phyloP scores from a whole-genome alignment of 2,329 filamentous ascomycete species.

The Penicillium sp. region DNA sequence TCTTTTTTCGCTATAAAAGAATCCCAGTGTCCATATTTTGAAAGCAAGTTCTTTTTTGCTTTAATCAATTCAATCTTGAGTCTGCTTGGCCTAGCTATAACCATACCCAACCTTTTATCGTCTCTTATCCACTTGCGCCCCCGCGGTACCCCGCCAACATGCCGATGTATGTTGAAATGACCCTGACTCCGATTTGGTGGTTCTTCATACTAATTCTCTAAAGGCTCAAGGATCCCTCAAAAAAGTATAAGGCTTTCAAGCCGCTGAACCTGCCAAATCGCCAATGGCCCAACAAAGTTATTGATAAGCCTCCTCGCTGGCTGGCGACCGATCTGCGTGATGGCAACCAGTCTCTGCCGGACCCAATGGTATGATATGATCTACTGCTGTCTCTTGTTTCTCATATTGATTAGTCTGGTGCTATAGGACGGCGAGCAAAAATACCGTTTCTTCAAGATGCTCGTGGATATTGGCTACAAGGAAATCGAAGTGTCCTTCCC shows the following conservation, averaged over 20 bases:
- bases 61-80: background rate
- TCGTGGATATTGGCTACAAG: slow-evolving; percentile 89
- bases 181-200: background rate
- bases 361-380: slow-evolving; percentile 74
- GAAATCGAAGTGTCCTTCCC: slow-evolving; percentile 97
- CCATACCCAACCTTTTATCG: background rate
- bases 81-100: background rate
- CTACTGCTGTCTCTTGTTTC: background rate
- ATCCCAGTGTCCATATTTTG: slow-evolving; percentile 1
- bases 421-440: slow-evolving; percentile 86
- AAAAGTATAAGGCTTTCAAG: slow-evolving; percentile 48
- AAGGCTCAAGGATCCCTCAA: slow-evolving; percentile 50
- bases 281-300: slow-evolving; percentile 76
- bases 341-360: slow-evolving; percentile 88
- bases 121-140: slow-evolving; percentile 18
- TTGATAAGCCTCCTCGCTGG: slow-evolving; percentile 86
- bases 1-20: slow-evolving; percentile 1
- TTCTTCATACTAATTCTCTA: slow-evolving; percentile 6
- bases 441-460: slow-evolving; percentile 92
- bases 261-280: slow-evolving; percentile 50
- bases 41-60: background rate
- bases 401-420: background rate
- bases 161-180: slow-evolving; percentile 35
- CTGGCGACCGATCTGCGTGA: slow-evolving; percentile 84
- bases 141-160: slow-evolving; percentile 29